Evolutionary conservation across 2,329 filamentous ascomycete genomes (phyloP).

Genomic region (Mycosphaerelloides madeirae): DNA sequence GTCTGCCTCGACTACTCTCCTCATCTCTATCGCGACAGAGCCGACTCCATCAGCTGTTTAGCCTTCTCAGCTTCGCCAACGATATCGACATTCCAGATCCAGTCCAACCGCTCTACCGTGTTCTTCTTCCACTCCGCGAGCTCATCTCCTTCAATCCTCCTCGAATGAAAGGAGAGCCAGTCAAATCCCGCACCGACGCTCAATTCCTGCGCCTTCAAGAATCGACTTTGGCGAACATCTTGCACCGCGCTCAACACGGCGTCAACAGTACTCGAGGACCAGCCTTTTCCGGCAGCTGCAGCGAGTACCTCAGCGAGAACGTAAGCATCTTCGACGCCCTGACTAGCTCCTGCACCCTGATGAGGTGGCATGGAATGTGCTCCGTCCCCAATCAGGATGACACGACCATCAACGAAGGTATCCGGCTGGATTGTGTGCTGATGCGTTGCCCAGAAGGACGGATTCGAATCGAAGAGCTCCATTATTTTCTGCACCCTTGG

Average conservation of each 20-base stretch:
- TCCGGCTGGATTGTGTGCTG: constrained; percentile 35
- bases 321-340: constrained; percentile 54
- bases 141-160: constrained; percentile 15
- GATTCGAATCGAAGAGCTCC: constrained; percentile 36
- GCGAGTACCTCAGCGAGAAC: constrained; percentile 27
- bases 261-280: constrained; percentile 3
- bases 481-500: constrained; percentile 36
- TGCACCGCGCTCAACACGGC: constrained; percentile 21
- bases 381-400: constrained; percentile 62
- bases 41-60: too few species aligned
- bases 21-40: too few species aligned
- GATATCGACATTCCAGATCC: constrained; percentile 26
- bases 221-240: constrained; percentile 16
- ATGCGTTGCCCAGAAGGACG: constrained; percentile 46
- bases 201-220: constrained; percentile 13
- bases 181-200: constrained; percentile 15
- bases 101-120: constrained; percentile 16
- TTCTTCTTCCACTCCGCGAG: constrained; percentile 16
- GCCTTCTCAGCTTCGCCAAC: constrained; percentile 20
- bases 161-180: constrained; percentile 16
- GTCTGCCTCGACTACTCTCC: too few species aligned
- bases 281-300: not conserved
- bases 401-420: constrained; percentile 38
- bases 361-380: constrained; percentile 62
- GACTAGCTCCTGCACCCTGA: constrained; percentile 56